Evolutionary conservation across 2,329 filamentous ascomycete genomes (phyloP).

Genomic region (Fusarium nurragi): DNA sequence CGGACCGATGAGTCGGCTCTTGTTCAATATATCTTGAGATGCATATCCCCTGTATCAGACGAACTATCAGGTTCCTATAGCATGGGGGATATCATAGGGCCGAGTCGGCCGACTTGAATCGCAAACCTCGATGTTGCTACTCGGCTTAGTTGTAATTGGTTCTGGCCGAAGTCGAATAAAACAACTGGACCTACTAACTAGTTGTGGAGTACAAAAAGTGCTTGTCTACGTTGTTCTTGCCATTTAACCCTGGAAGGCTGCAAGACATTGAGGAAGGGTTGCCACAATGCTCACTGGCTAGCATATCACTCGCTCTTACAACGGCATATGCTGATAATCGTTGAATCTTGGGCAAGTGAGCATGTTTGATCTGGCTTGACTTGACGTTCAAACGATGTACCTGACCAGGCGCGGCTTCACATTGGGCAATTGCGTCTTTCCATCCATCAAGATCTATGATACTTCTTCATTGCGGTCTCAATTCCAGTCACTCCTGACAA

Average conservation of each 20-base stretch:
- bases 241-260: neutral
- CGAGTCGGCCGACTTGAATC: conserved; percentile 9
- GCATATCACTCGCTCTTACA: neutral
- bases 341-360: neutral
- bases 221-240: neutral
- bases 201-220: neutral
- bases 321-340: neutral
- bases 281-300: neutral
- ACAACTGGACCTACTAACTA: neutral
- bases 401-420: neutral
- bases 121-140: conserved; percentile 1
- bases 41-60: conserved; percentile 9
- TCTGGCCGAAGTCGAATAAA: conserved; percentile 13
- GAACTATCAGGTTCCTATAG: neutral
- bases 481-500: conserved; percentile 10
- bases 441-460: conserved; percentile 14
- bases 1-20: conserved; percentile 32
- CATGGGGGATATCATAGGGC: conserved; percentile 5
- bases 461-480: conserved; percentile 12
- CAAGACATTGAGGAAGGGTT: neutral
- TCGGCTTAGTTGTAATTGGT: conserved; percentile 12
- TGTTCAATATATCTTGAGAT: conserved; percentile 9
- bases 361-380: neutral
- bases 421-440: neutral
- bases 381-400: neutral